Percentiles rank a stretch among this genome's conserved stretches.
Evolutionary conservation across 192 early-diverging fungal species (phyloP).

Genomic region (Mortierella antarctica): DNA sequence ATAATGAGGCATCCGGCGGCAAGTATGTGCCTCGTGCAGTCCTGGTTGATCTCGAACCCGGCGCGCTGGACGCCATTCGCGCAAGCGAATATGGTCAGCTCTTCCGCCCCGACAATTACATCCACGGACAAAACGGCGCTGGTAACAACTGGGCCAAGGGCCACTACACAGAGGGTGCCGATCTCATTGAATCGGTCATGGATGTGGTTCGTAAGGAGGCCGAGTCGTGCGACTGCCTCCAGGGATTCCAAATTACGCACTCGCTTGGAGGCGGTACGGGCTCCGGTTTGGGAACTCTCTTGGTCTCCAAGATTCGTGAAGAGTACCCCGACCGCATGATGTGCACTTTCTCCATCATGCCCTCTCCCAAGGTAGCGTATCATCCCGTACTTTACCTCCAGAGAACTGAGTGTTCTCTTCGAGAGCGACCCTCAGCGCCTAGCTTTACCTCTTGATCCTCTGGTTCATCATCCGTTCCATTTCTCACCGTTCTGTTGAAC

Average conservation of each 20-base stretch:
- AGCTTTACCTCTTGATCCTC: too few species aligned
- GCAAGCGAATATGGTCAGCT: constrained; percentile 83
- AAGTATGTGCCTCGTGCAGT: constrained; percentile 90
- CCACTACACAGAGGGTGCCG: constrained; percentile 99
- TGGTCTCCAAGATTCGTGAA: constrained; percentile 98
- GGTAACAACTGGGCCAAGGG: constrained; percentile 99
- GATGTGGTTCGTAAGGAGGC: constrained; percentile 98
- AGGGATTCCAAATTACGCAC: constrained; percentile 99
- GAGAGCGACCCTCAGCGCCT: too few species aligned
- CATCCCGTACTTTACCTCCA: not conserved
- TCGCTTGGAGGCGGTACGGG: constrained; percentile 98
- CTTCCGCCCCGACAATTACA: constrained; percentile 98
- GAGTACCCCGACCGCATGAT: constrained; percentile 99
- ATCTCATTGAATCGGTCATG: constrained; percentile 94
- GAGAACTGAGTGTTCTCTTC: not conserved
- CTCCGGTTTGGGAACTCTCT: constrained; percentile 95
- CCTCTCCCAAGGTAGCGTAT: constrained; percentile 84
- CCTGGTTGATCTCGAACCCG: constrained; percentile 98
- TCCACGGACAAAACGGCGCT: constrained; percentile 94
- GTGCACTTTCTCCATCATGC: constrained; percentile 97
- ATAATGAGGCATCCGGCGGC: constrained; percentile 87
- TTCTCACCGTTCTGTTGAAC: not conserved
- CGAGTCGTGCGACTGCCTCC: constrained; percentile 94
- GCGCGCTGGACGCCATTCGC: constrained; percentile 92
- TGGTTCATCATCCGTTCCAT: too few species aligned